phyloP scores from a whole-genome alignment of 805 yeast genomes.

The Starmerella gropengiesseri region DNA sequence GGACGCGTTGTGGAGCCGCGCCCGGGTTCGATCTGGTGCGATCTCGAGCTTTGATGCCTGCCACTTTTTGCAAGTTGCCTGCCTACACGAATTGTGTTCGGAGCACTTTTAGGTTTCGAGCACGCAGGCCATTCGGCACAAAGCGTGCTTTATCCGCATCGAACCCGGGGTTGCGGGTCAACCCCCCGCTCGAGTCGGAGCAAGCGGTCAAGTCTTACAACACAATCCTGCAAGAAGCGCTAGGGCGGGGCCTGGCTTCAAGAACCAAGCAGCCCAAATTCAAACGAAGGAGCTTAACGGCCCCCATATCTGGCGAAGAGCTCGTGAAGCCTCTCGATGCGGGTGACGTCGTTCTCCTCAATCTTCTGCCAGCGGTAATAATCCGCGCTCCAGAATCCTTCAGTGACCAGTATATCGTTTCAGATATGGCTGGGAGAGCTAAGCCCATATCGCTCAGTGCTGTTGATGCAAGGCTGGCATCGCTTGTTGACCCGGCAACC shows the following conservation, averaged over 20 bases:
- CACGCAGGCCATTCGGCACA: too few relatives aligned
- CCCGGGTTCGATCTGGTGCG: too few relatives aligned
- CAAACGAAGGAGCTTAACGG: neutral
- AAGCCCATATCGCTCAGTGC: constrained; percentile 3
- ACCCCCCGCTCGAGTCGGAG: too few relatives aligned
- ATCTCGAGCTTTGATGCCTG: too few relatives aligned
- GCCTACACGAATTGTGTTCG: too few relatives aligned
- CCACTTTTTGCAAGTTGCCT: too few relatives aligned
- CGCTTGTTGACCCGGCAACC: constrained; percentile 1
- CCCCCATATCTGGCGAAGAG: constrained; percentile 1
- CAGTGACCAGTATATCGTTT: constrained; percentile 10
- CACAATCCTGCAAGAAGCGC: neutral
- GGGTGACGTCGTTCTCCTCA: constrained; percentile 18
- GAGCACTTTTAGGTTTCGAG: too few relatives aligned
- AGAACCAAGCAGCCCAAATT: too few relatives aligned
- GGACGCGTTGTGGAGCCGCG: too few relatives aligned
- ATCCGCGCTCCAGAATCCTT: constrained; percentile 9
- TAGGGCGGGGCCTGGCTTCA: too few relatives aligned
- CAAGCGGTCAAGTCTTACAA: constrained; percentile 1
- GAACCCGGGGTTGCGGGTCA: too few relatives aligned
- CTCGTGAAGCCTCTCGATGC: constrained; percentile 2
- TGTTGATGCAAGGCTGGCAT: constrained; percentile 15
- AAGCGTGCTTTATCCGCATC: too few relatives aligned
- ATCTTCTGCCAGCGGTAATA: constrained; percentile 14
- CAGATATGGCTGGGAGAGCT: constrained; percentile 10